Evolutionary conservation across 2,329 filamentous ascomycete species (phyloP).

Genomic region (Trichophyton schoenleinii): DNA sequence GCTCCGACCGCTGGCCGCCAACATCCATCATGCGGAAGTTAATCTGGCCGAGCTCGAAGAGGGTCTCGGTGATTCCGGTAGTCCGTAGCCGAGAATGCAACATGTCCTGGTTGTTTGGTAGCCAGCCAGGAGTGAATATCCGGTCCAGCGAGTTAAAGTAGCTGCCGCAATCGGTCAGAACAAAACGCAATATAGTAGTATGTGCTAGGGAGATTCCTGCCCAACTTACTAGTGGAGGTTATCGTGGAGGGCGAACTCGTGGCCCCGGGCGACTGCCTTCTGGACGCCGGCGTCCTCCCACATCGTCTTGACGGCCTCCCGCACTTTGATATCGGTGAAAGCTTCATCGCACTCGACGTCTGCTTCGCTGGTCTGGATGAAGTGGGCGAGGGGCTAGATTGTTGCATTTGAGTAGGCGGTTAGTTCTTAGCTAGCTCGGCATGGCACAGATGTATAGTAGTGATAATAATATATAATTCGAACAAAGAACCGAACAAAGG

Average conservation of each 20-base stretch:
- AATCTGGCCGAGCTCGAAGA: constrained; percentile 81
- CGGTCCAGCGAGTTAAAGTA: constrained; percentile 72
- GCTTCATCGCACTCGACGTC: constrained; percentile 74
- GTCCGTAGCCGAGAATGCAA: constrained; percentile 80
- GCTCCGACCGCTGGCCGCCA: constrained; percentile 79
- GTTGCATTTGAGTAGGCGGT: not conserved
- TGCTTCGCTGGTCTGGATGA: constrained; percentile 59
- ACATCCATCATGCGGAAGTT: constrained; percentile 97
- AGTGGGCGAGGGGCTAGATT: constrained; percentile 58
- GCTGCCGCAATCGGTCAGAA: constrained; percentile 36
- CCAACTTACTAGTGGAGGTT: constrained; percentile 69
- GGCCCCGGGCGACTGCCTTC: constrained; percentile 78
- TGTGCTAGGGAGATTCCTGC: constrained; percentile 24
- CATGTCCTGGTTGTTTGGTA: constrained; percentile 89
- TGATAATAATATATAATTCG: not conserved
- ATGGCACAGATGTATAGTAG: no score
- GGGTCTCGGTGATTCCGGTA: constrained; percentile 89
- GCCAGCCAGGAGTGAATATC: constrained; percentile 62
- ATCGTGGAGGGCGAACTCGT: constrained; percentile 93
- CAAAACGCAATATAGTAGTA: not conserved
- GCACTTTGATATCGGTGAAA: constrained; percentile 54
- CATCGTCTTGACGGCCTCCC: constrained; percentile 63
- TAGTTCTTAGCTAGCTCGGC: not conserved
- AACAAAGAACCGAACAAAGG: not conserved
- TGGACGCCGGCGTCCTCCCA: constrained; percentile 79